Percentiles rank a stretch among this genome's conserved stretches.
phyloP scores from a whole-genome alignment of 495 filamentous ascomycete genomes.

The Neurospora terricola region DNA sequence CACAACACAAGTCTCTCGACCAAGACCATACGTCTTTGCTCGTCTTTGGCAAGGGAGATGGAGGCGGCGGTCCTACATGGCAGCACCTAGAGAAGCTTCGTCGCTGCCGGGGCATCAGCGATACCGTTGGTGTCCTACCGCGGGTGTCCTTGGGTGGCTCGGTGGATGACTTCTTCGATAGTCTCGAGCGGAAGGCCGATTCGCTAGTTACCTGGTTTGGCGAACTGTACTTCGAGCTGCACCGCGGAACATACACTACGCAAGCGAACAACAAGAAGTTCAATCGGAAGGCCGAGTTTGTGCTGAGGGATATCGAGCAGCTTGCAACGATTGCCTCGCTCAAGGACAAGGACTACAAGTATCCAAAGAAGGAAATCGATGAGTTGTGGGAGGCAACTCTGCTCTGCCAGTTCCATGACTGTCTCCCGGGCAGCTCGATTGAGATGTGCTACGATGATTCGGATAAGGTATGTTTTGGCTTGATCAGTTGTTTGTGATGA shows the following conservation, averaged over 20 bases:
- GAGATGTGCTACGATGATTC: slow-evolving; percentile 97
- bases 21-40: slow-evolving; percentile 79
- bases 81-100: slow-evolving; percentile 90
- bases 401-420: slow-evolving; percentile 95
- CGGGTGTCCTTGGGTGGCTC: slow-evolving; percentile 82
- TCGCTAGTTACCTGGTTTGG: slow-evolving; percentile 95
- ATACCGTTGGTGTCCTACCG: slow-evolving; percentile 73
- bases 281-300: slow-evolving; percentile 74
- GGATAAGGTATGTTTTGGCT: slow-evolving; percentile 45
- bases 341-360: slow-evolving; percentile 60
- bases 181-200: slow-evolving; percentile 63
- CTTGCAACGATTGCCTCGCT: slow-evolving; percentile 81
- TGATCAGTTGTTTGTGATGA: slow-evolving; percentile 2
- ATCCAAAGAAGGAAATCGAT: slow-evolving; percentile 86
- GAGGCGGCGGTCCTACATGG: slow-evolving; percentile 91
- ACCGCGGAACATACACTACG: slow-evolving; percentile 93
- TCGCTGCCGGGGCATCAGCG: slow-evolving; percentile 86
- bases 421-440: slow-evolving; percentile 87
- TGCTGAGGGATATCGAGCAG: slow-evolving; percentile 79
- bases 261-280: slow-evolving; percentile 95
- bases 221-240: slow-evolving; percentile 94
- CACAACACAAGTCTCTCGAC: slow-evolving; percentile 91
- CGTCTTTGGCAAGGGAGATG: slow-evolving; percentile 93
- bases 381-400: slow-evolving; percentile 83
- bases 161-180: slow-evolving; percentile 93